Base-by-base conservation (phyloP, 208 protist species). In the Naegleria fowleri region DNA sequence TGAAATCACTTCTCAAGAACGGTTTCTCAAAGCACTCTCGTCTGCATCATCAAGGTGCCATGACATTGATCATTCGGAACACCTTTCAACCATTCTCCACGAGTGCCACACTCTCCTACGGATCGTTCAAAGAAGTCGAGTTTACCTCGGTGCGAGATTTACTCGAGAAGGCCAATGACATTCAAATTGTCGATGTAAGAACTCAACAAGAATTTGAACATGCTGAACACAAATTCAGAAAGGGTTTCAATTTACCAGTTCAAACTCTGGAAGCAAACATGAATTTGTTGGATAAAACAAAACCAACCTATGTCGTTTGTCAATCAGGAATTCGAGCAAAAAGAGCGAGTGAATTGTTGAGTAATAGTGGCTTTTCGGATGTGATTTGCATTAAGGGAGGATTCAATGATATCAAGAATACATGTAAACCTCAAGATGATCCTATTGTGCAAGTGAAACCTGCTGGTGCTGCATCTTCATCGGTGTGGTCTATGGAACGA, bases 131-230 rank as follows among this genome's bases (percentile, higher is more conserved):
- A 29, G 55, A 67, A 67, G 55, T 67, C 19, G 55, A 67, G 19
- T 67, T 67, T 19, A 29, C 22, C 2, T 15, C 11, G 1, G 22
- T 67, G 4, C 55, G 55, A 3, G 55, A 67, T 29, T 67, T 29
- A 67, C 22, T 67, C 19, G 55, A 67, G 22, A 29, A 0, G 3
- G 55, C 55, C 25, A 6, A 0, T 36, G 4, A 79, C 19, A 29
- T 67, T 67, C 67, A 79, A 79, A n/a, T 79, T 79, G 29, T 79
- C 29, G 67, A 79, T 79, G 67, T 79, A 4, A 79, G 67, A 79
- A 79, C 29, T 7, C 16, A 29, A 29, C 67, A 79, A 79, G 67
- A 79, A 79, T 79, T 36, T 79, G 67, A 79, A 79, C 19, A 25
- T 13, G 16, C 67, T 36, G 29, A 79, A 79, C 29, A 36, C 29